phyloP scores from a whole-genome alignment of 2,329 filamentous ascomycete species.

The Claviceps sp. region DNA sequence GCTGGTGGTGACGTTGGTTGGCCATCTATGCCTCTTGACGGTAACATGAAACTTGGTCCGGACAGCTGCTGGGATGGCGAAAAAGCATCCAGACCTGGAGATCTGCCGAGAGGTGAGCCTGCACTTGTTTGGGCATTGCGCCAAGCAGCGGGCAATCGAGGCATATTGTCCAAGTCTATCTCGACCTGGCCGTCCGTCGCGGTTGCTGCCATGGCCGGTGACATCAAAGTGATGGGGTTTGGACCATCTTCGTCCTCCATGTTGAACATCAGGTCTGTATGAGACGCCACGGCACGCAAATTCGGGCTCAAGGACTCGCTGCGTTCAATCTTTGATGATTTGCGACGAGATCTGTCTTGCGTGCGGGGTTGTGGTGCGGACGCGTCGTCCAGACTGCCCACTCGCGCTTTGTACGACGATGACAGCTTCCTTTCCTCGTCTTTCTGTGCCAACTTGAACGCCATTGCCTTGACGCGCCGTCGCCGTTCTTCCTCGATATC shows the following conservation, averaged over 20 bases:
- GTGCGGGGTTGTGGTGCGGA: slow-evolving; percentile 23
- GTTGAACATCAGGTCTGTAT: slow-evolving; percentile 73
- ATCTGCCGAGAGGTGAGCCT: not conserved
- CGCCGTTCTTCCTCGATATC: slow-evolving; percentile 57
- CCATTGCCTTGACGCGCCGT: slow-evolving; percentile 63
- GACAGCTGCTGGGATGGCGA: not conserved
- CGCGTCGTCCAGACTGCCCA: slow-evolving; percentile 53
- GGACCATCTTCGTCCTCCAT: slow-evolving; percentile 68
- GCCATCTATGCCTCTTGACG: not conserved
- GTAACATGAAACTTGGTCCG: not conserved
- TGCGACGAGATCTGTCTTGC: slow-evolving; percentile 32
- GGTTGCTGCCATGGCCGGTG: slow-evolving; percentile 10
- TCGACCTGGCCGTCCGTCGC: slow-evolving; percentile 9
- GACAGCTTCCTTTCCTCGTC: slow-evolving; percentile 52
- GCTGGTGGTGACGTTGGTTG: not conserved
- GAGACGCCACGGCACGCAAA: slow-evolving; percentile 54
- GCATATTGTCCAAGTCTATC: slow-evolving; percentile 15
- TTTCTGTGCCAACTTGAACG: slow-evolving; percentile 47
- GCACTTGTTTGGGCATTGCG: slow-evolving; percentile 7
- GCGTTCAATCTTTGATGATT: slow-evolving; percentile 28
- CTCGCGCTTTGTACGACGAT: slow-evolving; percentile 45
- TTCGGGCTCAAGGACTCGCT: slow-evolving; percentile 52
- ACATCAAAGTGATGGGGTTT: slow-evolving; percentile 16
- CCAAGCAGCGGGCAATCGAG: slow-evolving; percentile 19
- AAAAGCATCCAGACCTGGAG: not conserved